These are phyloP conservation scores for Isatis lusitanica DNA, from an alignment of 441 rosid genomes.

Conservation along the genomic window DNA sequence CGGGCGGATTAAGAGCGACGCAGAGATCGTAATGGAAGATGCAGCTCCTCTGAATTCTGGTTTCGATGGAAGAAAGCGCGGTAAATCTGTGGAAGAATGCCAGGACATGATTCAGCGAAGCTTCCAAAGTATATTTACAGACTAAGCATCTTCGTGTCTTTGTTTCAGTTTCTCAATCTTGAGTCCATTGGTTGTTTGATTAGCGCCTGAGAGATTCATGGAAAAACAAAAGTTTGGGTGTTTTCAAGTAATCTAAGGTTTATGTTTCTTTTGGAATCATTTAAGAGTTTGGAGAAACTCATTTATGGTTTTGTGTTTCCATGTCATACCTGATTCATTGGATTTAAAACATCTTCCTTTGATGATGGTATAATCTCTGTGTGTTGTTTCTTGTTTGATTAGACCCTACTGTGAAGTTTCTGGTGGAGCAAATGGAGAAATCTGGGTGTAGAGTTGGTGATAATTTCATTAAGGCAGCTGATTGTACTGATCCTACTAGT, in stretches of 20 bases:
- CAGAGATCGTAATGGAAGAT: conserved; percentile 24
- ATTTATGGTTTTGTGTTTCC: background rate
- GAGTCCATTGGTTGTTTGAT: conserved; percentile 7
- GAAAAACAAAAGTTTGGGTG: background rate
- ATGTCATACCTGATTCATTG: background rate
- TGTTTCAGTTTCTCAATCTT: background rate
- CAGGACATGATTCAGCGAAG: conserved; percentile 39
- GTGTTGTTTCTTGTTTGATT: background rate
- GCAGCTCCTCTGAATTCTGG: conserved; percentile 28
- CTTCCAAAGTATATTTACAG: conserved; percentile 30
- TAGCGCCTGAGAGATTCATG: background rate
- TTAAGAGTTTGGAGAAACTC: no score
- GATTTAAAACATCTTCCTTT: background rate
- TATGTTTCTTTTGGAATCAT: conserved; percentile 15
- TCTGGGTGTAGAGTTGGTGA: conserved; percentile 76
- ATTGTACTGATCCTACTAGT: conserved; percentile 42
- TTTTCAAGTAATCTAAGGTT: conserved; percentile 10
- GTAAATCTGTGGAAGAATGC: conserved; percentile 38
- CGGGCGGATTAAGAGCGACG: conserved; percentile 10
- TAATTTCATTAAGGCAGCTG: conserved; percentile 68
- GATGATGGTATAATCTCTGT: background rate
- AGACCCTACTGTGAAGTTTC: conserved; percentile 86
- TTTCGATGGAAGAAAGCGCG: conserved; percentile 4
- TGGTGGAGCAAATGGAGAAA: conserved; percentile 81
- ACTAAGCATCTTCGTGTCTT: background rate